These are phyloP conservation scores for Pleurotus salmoneostramineus DNA, from an alignment of 768 basidiomycete genomes.

Conservation along the genomic window DNA sequence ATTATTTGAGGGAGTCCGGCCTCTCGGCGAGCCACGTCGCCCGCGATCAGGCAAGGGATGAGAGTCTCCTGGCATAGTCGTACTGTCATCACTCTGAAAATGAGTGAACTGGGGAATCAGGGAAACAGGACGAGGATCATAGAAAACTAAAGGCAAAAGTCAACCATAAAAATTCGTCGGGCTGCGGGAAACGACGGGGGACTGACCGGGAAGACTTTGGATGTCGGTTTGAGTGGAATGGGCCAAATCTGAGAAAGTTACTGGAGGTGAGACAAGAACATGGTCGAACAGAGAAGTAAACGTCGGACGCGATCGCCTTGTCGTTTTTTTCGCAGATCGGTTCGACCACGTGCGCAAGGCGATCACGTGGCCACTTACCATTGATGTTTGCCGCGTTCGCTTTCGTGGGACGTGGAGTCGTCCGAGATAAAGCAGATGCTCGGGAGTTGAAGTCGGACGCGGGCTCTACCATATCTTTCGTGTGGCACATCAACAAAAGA, in stretches of 20 bases:
- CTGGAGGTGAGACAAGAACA: not conserved
- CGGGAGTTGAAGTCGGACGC: not conserved
- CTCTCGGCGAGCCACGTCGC: constrained; percentile 16
- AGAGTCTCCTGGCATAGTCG: constrained; percentile 18
- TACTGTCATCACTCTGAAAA: constrained; percentile 23
- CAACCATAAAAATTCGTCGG: not conserved
- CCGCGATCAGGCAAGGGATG: constrained; percentile 19
- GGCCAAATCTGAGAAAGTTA: not conserved
- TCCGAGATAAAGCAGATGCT: not conserved
- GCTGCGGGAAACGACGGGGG: not conserved
- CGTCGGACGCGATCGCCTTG: not conserved
- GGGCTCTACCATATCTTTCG: not conserved
- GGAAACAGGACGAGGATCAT: not conserved
- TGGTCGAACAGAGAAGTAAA: not conserved
- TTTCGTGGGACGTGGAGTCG: not conserved
- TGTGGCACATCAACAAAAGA: not conserved
- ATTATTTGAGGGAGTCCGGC: constrained; percentile 21
- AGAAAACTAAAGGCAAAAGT: not conserved
- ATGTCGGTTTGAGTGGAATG: not conserved
- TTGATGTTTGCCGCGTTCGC: not conserved
- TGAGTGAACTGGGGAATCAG: constrained; percentile 6
- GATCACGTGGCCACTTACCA: constrained; percentile 1
- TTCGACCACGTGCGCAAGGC: not conserved
- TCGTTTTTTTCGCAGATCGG: not conserved
- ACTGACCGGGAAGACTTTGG: not conserved